A percentile compares a stretch with the other conserved stretches of the same genome.
Evolutionary conservation across 1,284 basidiomycete genomes (phyloP).

Genomic region (Puccinia triticina): DNA sequence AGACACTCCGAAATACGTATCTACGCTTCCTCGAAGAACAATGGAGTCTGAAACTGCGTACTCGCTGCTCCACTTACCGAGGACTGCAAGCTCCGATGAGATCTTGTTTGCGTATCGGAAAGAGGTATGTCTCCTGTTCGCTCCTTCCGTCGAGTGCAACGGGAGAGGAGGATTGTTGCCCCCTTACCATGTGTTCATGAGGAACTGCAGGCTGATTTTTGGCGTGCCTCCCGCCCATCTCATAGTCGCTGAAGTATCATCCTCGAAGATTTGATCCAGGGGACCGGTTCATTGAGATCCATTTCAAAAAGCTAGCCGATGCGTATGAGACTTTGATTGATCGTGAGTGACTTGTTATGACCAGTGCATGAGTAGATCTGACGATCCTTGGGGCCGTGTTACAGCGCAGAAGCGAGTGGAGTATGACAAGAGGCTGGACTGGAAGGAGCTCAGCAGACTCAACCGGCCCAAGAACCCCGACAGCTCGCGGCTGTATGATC

Average conservation of each 20-base stretch:
- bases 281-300: slow-evolving; percentile 19
- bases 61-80: slow-evolving; percentile 1
- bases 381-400: neutral
- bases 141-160: neutral
- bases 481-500: neutral
- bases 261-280: neutral
- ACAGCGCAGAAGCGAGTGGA: neutral
- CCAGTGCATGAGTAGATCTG: neutral
- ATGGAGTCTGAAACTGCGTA: slow-evolving; percentile 26
- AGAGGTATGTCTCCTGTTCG: slow-evolving; percentile 12
- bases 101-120: slow-evolving; percentile 13
- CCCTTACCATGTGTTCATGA: neutral
- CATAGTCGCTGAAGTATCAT: slow-evolving; percentile 24
- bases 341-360: neutral
- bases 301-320: slow-evolving; percentile 24
- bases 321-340: slow-evolving; percentile 10
- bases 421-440: neutral
- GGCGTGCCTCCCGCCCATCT: no score
- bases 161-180: no score
- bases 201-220: neutral
- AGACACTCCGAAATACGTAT: no score
- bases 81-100: slow-evolving; percentile 15
- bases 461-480: neutral
- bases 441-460: neutral
- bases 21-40: neutral